These are phyloP conservation scores for Leccinellum rugosiceps DNA, from an alignment of 768 basidiomycete species.

Conservation along the genomic window DNA sequence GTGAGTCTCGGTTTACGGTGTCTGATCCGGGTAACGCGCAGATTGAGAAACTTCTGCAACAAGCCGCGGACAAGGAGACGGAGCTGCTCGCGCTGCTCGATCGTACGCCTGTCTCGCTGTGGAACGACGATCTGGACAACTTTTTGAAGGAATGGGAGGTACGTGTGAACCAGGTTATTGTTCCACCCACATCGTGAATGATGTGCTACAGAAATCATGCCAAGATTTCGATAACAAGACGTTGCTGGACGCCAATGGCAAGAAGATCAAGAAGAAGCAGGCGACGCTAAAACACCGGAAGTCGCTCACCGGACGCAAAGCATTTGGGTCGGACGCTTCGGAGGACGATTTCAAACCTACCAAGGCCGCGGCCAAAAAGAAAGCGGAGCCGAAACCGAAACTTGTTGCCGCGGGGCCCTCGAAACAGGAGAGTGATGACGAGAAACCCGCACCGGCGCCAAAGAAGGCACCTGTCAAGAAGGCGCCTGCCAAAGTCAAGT, in stretches of 20 bases:
- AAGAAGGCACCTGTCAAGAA: conserved; percentile 35
- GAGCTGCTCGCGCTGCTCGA: conserved; percentile 79
- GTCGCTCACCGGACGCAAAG: conserved; percentile 43
- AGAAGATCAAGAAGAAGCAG: conserved; percentile 57
- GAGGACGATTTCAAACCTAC: conserved; percentile 58
- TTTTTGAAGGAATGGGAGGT: conserved; percentile 88
- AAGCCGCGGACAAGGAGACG: conserved; percentile 76
- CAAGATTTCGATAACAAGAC: conserved; percentile 44
- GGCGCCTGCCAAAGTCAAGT: conserved; percentile 32
- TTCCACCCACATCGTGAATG: background rate
- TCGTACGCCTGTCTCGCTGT: conserved; percentile 76
- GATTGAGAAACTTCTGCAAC: conserved; percentile 82
- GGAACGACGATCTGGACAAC: conserved; percentile 84
- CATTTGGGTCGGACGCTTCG: conserved; percentile 35
- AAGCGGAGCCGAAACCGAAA: conserved; percentile 28
- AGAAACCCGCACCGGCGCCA: conserved; percentile 23
- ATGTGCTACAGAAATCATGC: conserved; percentile 35
- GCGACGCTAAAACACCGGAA: conserved; percentile 52
- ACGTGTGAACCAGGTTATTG: conserved; percentile 27
- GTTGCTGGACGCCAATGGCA: conserved; percentile 44
- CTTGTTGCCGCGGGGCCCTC: conserved; percentile 37
- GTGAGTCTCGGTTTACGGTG: background rate
- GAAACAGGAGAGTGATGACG: conserved; percentile 45
- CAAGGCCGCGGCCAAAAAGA: conserved; percentile 43
- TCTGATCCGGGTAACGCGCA: conserved; percentile 28